Evolutionary conservation across 305 asterid species (phyloP).

Genomic region (Ajuga reptans): DNA sequence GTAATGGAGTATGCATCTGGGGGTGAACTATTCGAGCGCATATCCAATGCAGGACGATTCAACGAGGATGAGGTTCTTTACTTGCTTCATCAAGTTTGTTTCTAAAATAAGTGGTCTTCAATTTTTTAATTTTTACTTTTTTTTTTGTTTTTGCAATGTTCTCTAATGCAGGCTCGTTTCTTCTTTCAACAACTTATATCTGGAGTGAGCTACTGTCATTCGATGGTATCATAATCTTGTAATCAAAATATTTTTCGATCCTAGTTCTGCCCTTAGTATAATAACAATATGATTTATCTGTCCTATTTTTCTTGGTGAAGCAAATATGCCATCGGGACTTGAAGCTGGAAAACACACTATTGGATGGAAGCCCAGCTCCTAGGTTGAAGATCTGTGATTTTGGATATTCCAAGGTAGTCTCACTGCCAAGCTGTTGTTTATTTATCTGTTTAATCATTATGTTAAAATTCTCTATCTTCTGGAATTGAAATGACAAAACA

Average conservation of each 20-base stretch:
- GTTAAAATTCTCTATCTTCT: not conserved
- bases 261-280: not conserved
- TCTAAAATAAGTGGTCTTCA: not conserved
- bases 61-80: slow-evolving; percentile 59
- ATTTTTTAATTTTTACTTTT: not conserved
- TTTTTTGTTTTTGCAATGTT: not conserved
- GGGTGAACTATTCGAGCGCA: slow-evolving; percentile 61
- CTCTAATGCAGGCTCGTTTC: slow-evolving; percentile 46
- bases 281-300: slow-evolving; percentile 4
- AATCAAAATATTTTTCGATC: not conserved
- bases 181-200: slow-evolving; percentile 59
- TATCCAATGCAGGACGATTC: slow-evolving; percentile 57
- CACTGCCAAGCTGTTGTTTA: not conserved
- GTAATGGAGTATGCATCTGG: slow-evolving; percentile 85
- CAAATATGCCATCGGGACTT: slow-evolving; percentile 91
- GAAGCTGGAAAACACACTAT: slow-evolving; percentile 82
- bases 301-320: slow-evolving; percentile 26
- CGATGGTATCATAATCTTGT: slow-evolving; percentile 33
- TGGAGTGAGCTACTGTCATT: slow-evolving; percentile 54
- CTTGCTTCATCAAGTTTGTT: slow-evolving; percentile 6
- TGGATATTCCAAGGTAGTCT: slow-evolving; percentile 84
- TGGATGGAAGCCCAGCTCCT: slow-evolving; percentile 95
- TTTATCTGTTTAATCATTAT: not conserved
- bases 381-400: slow-evolving; percentile 90
- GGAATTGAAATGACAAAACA: not conserved